Evolutionary conservation across 139 green algal species (phyloP), one percentile per base, ranked within the genome.

Genomic region (Micractinium conductrix): DNA sequence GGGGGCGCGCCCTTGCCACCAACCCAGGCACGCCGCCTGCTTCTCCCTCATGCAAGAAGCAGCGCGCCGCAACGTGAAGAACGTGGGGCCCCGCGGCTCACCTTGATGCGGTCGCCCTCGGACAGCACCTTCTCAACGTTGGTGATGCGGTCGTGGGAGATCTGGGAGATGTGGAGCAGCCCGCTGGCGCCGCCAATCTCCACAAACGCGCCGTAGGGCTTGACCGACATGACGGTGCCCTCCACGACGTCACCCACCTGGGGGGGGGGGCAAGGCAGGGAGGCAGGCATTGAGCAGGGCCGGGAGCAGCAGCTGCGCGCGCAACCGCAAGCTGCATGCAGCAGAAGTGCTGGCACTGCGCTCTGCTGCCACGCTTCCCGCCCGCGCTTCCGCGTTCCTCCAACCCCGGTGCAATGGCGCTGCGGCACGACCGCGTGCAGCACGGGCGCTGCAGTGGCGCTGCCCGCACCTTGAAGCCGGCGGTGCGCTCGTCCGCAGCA

Each of bases 81-180:
- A n/a, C n/a, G n/a, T n/a, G n/a, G n/a, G n/a, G n/a, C n/a, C n/a
- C n/a, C n/a, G n/a, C 9, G 37, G 8, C 87, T 44, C 72, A 98
- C 97, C 96, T 99, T 99, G 81, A 99, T 88, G 86, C 94, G 90
- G 90, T 99, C 96, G 37, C 97, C 97, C 72, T 94, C 90, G 28
- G 53, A 84, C 40, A 98, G 84, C 42, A 99, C 94, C 42, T 97
- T 96, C 58, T 98, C 95, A 76, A 99, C 93, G 81, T 93, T 94
- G 28, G 92, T 90, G 80, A 99, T 92, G 76, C 94, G 93, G 76
- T 99, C 96, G 83, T 98, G 92, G 33, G 89, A 96, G 91, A 99
- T 98, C 91, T 99, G 97, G 84, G 90, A 97, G 84, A 99, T 97
- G 89, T 99, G 97, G 87, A 99, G 92, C 88, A 99, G 92, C 50